Percentiles rank a stretch among this genome's conserved stretches.
These are phyloP conservation scores for Cladosporium colombiae DNA, from an alignment of 2,329 filamentous ascomycete genomes.

Conservation along the genomic window DNA sequence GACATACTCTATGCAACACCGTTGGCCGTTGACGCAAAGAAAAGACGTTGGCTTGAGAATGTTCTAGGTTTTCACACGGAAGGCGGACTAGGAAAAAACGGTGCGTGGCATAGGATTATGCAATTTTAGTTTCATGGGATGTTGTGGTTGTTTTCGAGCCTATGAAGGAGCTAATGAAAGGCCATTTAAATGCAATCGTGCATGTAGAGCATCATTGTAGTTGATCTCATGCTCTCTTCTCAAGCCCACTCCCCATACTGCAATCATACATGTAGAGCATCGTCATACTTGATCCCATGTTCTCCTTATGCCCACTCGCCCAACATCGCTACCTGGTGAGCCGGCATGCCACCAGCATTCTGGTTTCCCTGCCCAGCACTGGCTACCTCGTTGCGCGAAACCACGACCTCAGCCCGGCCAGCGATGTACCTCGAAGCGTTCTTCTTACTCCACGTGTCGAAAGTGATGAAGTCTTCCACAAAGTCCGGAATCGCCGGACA, in stretches of 20 bases:
- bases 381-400: background rate
- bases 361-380: slow-evolving; percentile 4
- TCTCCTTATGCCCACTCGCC: slow-evolving; percentile 12
- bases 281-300: background rate
- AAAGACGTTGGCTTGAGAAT: background rate
- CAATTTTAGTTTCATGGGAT: background rate
- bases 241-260: background rate
- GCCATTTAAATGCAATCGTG: background rate
- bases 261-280: background rate
- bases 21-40: background rate
- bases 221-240: background rate
- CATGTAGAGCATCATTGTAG: background rate
- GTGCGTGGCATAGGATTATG: background rate
- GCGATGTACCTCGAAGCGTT: slow-evolving; percentile 14
- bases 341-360: background rate
- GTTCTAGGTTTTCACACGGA: background rate
- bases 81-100: background rate
- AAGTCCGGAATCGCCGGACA: slow-evolving; percentile 23
- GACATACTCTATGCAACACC: background rate
- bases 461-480: slow-evolving; percentile 12
- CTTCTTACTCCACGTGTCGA: slow-evolving; percentile 17
- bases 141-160: background rate
- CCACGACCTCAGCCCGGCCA: background rate
- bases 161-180: background rate
- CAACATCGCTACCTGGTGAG: slow-evolving; percentile 15